These are phyloP conservation scores for Salix brachista DNA, from an alignment of 345 rosid species.

Conservation along the genomic window DNA sequence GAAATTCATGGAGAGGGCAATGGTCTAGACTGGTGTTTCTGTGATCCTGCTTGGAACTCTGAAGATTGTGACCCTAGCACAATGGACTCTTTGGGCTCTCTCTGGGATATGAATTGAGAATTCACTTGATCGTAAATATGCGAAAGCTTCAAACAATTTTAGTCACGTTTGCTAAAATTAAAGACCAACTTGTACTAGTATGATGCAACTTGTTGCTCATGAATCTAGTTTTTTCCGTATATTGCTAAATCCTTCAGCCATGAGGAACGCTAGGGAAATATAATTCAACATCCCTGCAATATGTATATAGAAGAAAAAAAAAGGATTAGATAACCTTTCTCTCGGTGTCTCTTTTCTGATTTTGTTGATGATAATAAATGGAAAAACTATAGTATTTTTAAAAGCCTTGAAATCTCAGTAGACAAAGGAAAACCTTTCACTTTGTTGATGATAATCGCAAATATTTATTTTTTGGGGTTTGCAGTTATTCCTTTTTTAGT, in stretches of 20 bases:
- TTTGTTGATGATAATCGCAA: too few species aligned
- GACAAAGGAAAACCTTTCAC: too few species aligned
- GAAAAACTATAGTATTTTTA: too few species aligned
- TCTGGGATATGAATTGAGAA: constrained; percentile 14
- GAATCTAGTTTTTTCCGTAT: background rate
- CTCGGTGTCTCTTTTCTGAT: background rate
- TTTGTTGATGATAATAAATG: background rate
- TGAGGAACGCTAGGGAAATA: too few species aligned
- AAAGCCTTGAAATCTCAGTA: too few species aligned
- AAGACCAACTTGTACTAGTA: background rate
- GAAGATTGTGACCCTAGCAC: constrained; percentile 12
- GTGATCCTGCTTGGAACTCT: constrained; percentile 5
- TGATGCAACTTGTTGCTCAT: background rate
- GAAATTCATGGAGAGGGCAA: constrained; percentile 19
- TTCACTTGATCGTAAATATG: background rate
- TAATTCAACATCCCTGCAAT: too few species aligned
- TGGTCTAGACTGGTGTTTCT: constrained; percentile 11
- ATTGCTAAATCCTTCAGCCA: background rate
- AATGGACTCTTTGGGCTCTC: constrained; percentile 4
- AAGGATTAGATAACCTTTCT: too few species aligned
- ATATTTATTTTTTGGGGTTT: too few species aligned
- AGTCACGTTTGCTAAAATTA: background rate
- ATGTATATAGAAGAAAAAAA: too few species aligned
- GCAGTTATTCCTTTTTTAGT: too few species aligned
- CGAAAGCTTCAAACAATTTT: background rate